A percentile compares a stretch with the other conserved stretches of the same genome.
Conservation (phyloP, 163 green algal genomes). For the Chlorella variabilis region DNA sequence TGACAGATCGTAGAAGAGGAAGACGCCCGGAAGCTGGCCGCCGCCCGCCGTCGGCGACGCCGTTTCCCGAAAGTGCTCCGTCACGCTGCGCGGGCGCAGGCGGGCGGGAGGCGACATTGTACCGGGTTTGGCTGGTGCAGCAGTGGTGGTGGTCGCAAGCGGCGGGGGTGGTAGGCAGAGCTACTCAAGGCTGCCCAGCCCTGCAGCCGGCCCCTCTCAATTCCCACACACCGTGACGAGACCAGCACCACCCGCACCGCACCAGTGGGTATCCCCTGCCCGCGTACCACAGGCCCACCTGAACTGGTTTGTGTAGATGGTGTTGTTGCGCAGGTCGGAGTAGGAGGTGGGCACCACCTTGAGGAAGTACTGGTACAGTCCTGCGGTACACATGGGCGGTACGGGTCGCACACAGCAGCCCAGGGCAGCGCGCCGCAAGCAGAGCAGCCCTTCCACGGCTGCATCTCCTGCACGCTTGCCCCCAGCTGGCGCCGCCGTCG, state of each 20-base stretch:
- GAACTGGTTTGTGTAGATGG: constrained; percentile 91
- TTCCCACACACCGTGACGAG: too few relatives aligned
- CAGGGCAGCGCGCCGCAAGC: neutral
- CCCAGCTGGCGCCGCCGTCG: too few relatives aligned
- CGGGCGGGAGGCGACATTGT: neutral
- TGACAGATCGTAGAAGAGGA: constrained; percentile 98
- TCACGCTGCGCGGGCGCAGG: constrained; percentile 1
- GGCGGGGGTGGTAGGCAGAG: too few relatives aligned
- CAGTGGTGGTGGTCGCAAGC: too few relatives aligned
- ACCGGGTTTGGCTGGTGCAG: neutral
- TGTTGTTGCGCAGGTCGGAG: constrained; percentile 62
- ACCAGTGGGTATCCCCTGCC: too few relatives aligned
- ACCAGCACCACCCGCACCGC: too few relatives aligned
- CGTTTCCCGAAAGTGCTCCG: constrained; percentile 37
- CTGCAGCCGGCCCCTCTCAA: too few relatives aligned
- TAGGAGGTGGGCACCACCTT: constrained; percentile 98
- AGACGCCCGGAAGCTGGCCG: constrained; percentile 75
- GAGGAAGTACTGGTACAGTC: constrained; percentile 97
- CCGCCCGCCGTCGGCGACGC: constrained; percentile 7
- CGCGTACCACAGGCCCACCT: too few relatives aligned
- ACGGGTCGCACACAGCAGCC: neutral
- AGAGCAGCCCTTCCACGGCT: too few relatives aligned
- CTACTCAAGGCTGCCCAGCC: too few relatives aligned
- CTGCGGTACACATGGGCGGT: neutral
- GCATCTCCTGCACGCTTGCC: too few relatives aligned